Conservation (phyloP, 2,329 filamentous ascomycete species). For the Thelonectria blattea region DNA sequence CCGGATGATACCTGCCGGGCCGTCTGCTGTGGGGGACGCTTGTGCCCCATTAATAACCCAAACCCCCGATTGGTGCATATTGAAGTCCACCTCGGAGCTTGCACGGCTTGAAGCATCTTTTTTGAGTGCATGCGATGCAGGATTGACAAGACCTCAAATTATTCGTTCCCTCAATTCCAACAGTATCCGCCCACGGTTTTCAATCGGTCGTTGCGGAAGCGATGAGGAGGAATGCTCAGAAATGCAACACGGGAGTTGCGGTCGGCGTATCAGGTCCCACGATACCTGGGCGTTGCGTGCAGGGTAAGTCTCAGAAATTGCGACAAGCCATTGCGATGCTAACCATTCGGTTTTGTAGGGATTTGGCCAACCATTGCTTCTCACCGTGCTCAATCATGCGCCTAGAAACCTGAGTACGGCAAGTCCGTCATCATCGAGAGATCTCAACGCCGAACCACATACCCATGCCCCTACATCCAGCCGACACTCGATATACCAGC, state of each 20-base stretch:
- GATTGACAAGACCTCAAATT: conserved; percentile 1
- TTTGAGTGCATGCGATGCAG: neutral
- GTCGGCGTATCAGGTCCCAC: conserved; percentile 37
- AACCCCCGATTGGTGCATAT: conserved; percentile 20
- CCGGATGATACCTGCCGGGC: too few relatives aligned
- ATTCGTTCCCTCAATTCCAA: neutral
- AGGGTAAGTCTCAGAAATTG: conserved; percentile 30
- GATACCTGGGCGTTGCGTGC: conserved; percentile 28
- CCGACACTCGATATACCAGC: neutral
- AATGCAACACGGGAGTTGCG: conserved; percentile 42
- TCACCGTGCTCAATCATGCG: neutral
- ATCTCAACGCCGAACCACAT: neutral
- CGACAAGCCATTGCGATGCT: conserved; percentile 10
- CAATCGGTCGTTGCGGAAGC: conserved; percentile 27
- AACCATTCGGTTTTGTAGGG: conserved; percentile 24
- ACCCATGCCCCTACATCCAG: conserved; percentile 1
- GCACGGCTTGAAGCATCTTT: conserved; percentile 9
- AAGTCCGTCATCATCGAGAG: neutral
- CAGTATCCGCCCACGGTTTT: neutral
- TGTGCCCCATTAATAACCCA: conserved; percentile 8
- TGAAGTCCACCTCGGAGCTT: neutral
- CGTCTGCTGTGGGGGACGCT: too few relatives aligned
- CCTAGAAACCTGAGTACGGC: neutral
- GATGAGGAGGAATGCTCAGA: conserved; percentile 48
- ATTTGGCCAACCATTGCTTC: conserved; percentile 4